Conservation (phyloP, 768 basidiomycete genomes). For the Lyophyllum atratum region DNA sequence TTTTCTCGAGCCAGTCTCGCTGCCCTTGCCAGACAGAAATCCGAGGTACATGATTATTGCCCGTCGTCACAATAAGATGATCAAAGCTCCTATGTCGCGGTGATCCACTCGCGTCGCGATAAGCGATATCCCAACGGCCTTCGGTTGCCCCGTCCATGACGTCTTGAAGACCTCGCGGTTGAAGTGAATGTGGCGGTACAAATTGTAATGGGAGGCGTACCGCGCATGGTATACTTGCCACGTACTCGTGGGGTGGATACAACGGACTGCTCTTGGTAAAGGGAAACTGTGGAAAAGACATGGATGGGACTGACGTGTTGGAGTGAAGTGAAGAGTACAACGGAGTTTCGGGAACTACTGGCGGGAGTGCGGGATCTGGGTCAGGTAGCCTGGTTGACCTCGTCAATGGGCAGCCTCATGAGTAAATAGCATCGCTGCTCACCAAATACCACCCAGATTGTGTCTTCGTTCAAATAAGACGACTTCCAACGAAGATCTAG, state of each 20-base stretch:
- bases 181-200: conserved; percentile 40
- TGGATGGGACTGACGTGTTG: conserved; percentile 57
- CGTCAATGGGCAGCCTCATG: background rate
- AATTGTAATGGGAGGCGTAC: conserved; percentile 39
- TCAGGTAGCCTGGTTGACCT: conserved; percentile 34
- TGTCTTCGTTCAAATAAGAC: conserved; percentile 54
- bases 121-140: conserved; percentile 42
- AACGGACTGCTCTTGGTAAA: conserved; percentile 53
- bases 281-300: conserved; percentile 59
- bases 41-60: conserved; percentile 55
- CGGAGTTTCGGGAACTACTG: conserved; percentile 53
- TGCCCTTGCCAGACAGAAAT: conserved; percentile 47
- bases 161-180: conserved; percentile 45
- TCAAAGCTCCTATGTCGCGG: conserved; percentile 37
- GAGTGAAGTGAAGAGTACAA: conserved; percentile 55
- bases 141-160: conserved; percentile 40
- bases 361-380: conserved; percentile 32
- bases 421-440: conserved; percentile 5
- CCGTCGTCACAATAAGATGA: conserved; percentile 58
- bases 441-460: conserved; percentile 62
- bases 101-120: conserved; percentile 25
- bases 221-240: conserved; percentile 49
- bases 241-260: conserved; percentile 46
- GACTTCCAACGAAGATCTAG: conserved; percentile 42
- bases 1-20: conserved; percentile 45